Base-by-base conservation (phyloP, 2,329 filamentous ascomycete genomes). In the Thielaviopsis ethacetica region DNA sequence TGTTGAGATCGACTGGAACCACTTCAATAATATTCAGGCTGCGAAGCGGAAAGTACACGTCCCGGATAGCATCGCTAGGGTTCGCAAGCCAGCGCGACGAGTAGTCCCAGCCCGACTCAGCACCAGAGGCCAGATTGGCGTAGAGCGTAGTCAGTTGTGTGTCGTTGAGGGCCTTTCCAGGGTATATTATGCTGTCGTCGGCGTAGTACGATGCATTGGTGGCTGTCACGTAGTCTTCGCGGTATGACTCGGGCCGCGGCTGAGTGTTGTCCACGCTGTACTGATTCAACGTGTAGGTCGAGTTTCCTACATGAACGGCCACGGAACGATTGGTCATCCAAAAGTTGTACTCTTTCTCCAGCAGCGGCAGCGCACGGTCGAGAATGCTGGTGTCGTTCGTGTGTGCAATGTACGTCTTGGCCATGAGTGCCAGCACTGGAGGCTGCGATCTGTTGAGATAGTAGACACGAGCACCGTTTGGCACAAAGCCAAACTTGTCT, bases 401-500 rank as follows among this genome's bases (percentile, higher is more conserved):
- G 66, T 84, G 76, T 60, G 84, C 76, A 38, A 86, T 69, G 63
- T 86, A 86, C 15, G 74, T 69, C 63, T 77, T 77, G 57, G 86
- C 77, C 83, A 86, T 86, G 67, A 81, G 78, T 1, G 83, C 74
- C 56, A 86, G 70, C 53, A 86, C 67, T 1, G 83, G 83, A 19
- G 83, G 83, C 68, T 86, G 83, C 1, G 81, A 84, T 30, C 83
- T 76, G 67, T 86, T 84, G 58, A 84, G 73, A 63, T 85, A 86
- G 71, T 86, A 85, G 26, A 79, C 65, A 15, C 83, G 73, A n/a
- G 80, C 81, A 7, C 83, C 83, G 61, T 86, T 86, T 44, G 83
- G 83, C 3, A 86, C 75, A 65, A 86, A 84, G 12, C 83, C 83
- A 63, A 79, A 81, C 10, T 75, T 68, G 12, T 85, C 81, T 3